Evolutionary conservation across 2,329 filamentous ascomycete species (phyloP), one percentile per base, ranked within the genome.

Genomic region (Penicillium oxalicum): DNA sequence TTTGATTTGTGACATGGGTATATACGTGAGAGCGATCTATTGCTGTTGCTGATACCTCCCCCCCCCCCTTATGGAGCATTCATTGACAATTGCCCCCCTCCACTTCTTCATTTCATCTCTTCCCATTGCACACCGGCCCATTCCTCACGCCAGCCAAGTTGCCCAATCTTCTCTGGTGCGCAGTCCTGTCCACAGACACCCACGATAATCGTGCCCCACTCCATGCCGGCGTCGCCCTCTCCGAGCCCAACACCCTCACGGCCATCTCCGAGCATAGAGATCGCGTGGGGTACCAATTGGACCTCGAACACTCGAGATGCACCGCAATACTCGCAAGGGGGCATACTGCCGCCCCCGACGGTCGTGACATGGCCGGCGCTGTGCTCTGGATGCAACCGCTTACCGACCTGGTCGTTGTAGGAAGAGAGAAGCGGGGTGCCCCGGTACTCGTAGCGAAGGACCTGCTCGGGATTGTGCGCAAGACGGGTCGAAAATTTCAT

Each of bases 121-220:
- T 98, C 93, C 93, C 91, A 98, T 70, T 98, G 93, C 55, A 97
- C 93, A 5, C 91, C 93, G n/a, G 81, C 83, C 91, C 93, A 98
- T 70, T 98, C 93, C 74, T 97, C 93, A 13, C 90, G 62, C 70
- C 94, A 97, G 1, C 84, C 88, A 0, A 83, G 80, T 61, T 83
- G 77, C 0, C 83, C 86, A 33, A 77, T 74, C 9, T 70, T 68
- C 5, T 82, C 77, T 0, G 79, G 78, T 5, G 82, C 80, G 65
- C 93, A 97, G 67, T 97, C 88, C 63, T 72, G 80, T 56, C 79
- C 81, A 67, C 93, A 98, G 6, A 94, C 89, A 0, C 83, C 90
- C 34, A 97, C 75, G 49, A 98, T 82, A 7, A 98, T 79, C 0
- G 90, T 97, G 0, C 91, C 91, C 93, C 93, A 98, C 62, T 98